Evolutionary conservation across 2,329 filamentous ascomycete species (phyloP), one percentile per base, ranked within the genome.

Genomic region (Colletotrichum sublineola): DNA sequence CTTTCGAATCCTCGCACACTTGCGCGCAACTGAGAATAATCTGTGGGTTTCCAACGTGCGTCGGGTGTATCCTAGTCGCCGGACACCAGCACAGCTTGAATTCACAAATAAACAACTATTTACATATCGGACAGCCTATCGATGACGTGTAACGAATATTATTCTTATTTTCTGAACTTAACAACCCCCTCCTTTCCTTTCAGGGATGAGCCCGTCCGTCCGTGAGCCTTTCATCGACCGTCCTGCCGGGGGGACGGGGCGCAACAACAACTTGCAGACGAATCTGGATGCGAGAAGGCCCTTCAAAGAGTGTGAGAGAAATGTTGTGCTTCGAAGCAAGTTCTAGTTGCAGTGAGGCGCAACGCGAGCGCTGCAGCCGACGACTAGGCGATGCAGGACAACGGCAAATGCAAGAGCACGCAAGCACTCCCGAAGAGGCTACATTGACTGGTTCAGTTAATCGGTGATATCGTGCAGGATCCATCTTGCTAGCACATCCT

Each of bases 401-500:
- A 40, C 50, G 29, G 33, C 46, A 52, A 36, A 44, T 36, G 46
- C 57, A 42, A 61, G 29, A 29, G 46, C 65, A 50, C 65, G 56
- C 53, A 72, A 61, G 33, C 60, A 61, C 55, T 53, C 50, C 60
- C 69, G 31, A 68, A 44, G 53, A 64, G 65, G 53, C 69, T 60
- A 72, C 36, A 55, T 40, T 64, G 57, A 50, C 68, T 57, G 57
- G 50, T 44, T 42, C 55, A 33, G 24, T 52, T 24, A 52, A 58
- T 71, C 58, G 52, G 53, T 60, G 60, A 72, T 64, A 69, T 68
- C 33, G 60, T 61, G 60, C 65, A 61, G 69, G 66, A 56, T 60
- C 60, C 58, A 72, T 63, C 55, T 33, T 55, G 55, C 63, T 67
- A 12, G 63, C 40, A 40, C 46, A 20, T 56, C 53, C 60, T 72